A percentile compares a stretch with the other conserved stretches of the same genome.
Conservation (phyloP, 164 flowering plant species). For the Nymphaea colorata region DNA sequence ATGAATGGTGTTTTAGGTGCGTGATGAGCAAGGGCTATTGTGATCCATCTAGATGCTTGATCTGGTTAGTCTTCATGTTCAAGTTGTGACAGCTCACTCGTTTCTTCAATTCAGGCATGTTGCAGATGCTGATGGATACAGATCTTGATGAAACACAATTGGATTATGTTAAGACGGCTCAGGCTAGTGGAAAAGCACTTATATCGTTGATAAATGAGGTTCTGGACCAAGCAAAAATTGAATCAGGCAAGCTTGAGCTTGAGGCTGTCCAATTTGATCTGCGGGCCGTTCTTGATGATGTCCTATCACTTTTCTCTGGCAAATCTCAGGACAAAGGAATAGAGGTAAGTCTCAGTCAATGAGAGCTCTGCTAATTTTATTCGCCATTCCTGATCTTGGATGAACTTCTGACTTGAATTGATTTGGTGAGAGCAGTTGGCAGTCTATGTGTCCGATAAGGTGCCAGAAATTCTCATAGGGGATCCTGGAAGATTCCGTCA, state of each 20-base stretch:
- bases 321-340: conserved; percentile 86
- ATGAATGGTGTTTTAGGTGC: conserved; percentile 98
- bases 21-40: conserved; percentile 3
- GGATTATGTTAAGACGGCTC: conserved; percentile 88
- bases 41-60: no score
- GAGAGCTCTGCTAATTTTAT: background rate
- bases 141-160: conserved; percentile 78
- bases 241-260: conserved; percentile 93
- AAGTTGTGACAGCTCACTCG: background rate
- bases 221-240: conserved; percentile 92
- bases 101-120: conserved; percentile 51
- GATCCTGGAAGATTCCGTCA: conserved; percentile 96
- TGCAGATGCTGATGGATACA: conserved; percentile 93
- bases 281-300: conserved; percentile 79
- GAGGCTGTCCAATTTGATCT: conserved; percentile 70
- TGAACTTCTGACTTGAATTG: background rate
- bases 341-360: conserved; percentile 40
- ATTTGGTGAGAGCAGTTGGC: conserved; percentile 51
- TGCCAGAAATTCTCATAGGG: conserved; percentile 73
- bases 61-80: background rate
- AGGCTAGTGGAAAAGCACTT: conserved; percentile 84
- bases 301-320: conserved; percentile 83
- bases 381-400: background rate
- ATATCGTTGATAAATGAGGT: conserved; percentile 89
- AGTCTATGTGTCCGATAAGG: conserved; percentile 68